Base-by-base conservation (phyloP, 192 early-diverging fungal genomes). In the Podila clonocystis region DNA sequence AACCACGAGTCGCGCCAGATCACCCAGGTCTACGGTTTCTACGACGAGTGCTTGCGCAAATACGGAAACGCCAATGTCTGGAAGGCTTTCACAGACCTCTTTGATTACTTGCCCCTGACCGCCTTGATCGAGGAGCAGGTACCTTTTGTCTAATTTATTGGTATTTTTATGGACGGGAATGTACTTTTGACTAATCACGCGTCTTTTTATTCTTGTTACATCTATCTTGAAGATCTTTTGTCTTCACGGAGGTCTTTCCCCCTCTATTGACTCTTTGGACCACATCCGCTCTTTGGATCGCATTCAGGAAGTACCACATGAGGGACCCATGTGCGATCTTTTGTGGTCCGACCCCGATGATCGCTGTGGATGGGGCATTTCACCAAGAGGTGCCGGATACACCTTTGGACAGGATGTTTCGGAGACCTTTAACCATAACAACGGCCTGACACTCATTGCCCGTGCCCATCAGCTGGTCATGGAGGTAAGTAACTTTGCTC, bases 1-100 rank as follows among this genome's bases (percentile, higher is more conserved):
- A 99, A 99, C 87, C 98, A 99, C 79, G 98, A 99, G 89, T 94
- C 93, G 70, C 90, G 98, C 30, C 97, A 99, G 88, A 99, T 99
- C 67, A 99, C 98, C 4, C 97, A 99, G 87, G 96, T 98, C 12
- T 99, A 99, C 83, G 97, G 97, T 55, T 99, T 99, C 85, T 99
- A 99, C 82, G 97, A 98, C 87, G 98, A 99, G 87, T 98, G 97
- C 73, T 76, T 99, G 75, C 92, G 96, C 65, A 99, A 99, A 83
- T 99, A 98, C 82, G 98, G 98, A 52, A 95, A 93, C 65, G 96
- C 97, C 52, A 96, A 97, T 85, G 98, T 99, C 26, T 99, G 97
- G 97, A 93, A 97, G 83, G 91, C 93, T 76, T 99, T 97, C 79
- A 98, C 97, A 55, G 96, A 99, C 69, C 88, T 99, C 52, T 99